Base-by-base conservation (phyloP, 2,329 filamentous ascomycete genomes). In the Juglanconis sp. region DNA sequence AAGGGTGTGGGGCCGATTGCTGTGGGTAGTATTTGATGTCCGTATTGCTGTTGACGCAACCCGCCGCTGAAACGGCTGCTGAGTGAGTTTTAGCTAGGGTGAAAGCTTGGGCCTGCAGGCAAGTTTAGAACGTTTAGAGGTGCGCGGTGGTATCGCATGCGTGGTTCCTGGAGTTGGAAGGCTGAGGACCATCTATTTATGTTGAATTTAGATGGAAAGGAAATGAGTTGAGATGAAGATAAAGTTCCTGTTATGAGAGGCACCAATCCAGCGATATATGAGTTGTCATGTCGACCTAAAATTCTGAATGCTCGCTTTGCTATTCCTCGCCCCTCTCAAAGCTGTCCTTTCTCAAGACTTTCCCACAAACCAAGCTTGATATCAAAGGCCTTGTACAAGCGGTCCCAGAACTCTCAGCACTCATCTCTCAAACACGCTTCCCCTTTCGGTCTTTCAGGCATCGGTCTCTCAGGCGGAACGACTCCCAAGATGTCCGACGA, bases 401-500 rank as follows among this genome's bases (percentile, higher is more conserved):
- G 24, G 1, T 30, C 11, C n/a, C 35, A 48, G 10, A 31, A 13
- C 56, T 53, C 40, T 36, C 35, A 38, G 3, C 38, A 34, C 24
- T 24, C 11, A 24, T 38, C 8, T 34, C 5, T 10, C 35, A 56
- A 2, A 34, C 3, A 36, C 13, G 9, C 15, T 5, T 48, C 9
- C 11, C 38, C 17, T 31, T 61, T 47, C 35, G 35, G 13, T 11
- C 9, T 3, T 32, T 52, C 5, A n/a, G 1, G 24, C 8, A n/a
- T 31, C 36, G 10, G 8, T 52, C 30, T 36, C 8, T 15, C 32
- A 11, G 15, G 8, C 48, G 57, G 30, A 47, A 11, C 13, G 55
- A 5, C 53, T 63, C 17, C 3, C 15, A 60, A 47, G 17, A 96
- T 96, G 90, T 96, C 91, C 51, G 92, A 97, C 78, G 91, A 96